phyloP scores from a whole-genome alignment of 768 basidiomycete genomes.

The Russula sp. region DNA sequence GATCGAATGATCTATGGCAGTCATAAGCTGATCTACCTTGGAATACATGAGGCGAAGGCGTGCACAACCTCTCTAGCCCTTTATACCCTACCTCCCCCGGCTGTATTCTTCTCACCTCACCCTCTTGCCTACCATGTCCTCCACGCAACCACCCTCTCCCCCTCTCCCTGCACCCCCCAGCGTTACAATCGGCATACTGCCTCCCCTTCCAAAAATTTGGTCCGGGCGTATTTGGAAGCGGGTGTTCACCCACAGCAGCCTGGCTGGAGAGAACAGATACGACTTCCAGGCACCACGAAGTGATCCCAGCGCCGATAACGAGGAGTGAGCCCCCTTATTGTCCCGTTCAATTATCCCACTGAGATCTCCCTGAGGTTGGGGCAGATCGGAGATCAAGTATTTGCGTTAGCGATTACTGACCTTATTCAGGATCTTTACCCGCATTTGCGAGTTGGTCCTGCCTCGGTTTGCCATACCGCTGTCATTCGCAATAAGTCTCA shows the following conservation, averaged over 20 bases:
- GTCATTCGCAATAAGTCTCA: too few relatives aligned
- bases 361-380: constrained; percentile 2
- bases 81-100: not conserved
- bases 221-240: not conserved
- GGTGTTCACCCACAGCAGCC: constrained; percentile 16
- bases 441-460: constrained; percentile 4
- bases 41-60: constrained; percentile 9
- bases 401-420: constrained; percentile 12
- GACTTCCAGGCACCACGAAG: constrained; percentile 3
- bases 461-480: constrained; percentile 2
- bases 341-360: not conserved
- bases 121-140: not conserved
- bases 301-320: constrained; percentile 13
- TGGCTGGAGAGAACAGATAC: not conserved
- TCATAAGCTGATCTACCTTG: not conserved
- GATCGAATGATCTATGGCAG: not conserved
- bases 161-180: not conserved
- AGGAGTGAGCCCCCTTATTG: not conserved
- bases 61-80: not conserved
- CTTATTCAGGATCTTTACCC: constrained; percentile 14
- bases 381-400: constrained; percentile 16
- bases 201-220: constrained; percentile 9
- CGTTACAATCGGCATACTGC: not conserved
- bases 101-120: not conserved
- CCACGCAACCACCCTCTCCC: not conserved